A percentile compares a stretch with the other conserved stretches of the same genome.
Conservation (phyloP, 768 basidiomycete species). For the Amanita molliuscula region DNA sequence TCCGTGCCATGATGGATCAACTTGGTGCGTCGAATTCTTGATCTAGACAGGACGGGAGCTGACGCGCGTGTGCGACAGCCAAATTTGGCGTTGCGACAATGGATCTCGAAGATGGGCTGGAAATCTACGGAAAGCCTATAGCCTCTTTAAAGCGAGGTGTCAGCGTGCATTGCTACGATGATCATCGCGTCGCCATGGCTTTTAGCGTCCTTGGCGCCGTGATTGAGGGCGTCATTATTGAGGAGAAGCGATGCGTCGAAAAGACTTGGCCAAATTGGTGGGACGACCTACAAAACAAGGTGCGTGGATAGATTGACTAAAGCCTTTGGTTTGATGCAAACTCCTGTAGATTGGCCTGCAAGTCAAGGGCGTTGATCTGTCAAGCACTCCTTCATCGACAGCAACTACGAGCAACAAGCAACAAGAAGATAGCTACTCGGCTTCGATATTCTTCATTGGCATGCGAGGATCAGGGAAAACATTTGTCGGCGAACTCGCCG, state of each 20-base stretch:
- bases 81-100: constrained; percentile 92
- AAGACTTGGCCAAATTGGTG: constrained; percentile 99
- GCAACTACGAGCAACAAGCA: constrained; percentile 32
- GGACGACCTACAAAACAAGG: constrained; percentile 97
- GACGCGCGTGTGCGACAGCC: constrained; percentile 31
- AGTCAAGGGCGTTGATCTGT: constrained; percentile 77
- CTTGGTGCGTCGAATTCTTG: constrained; percentile 48
- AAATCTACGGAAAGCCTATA: constrained; percentile 73
- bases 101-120: constrained; percentile 88
- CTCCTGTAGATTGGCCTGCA: constrained; percentile 70
- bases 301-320: constrained; percentile 16
- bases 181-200: constrained; percentile 98
- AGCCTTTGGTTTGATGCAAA: neutral
- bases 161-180: constrained; percentile 92
- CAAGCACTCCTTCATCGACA: constrained; percentile 21
- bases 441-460: constrained; percentile 74
- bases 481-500: constrained; percentile 73
- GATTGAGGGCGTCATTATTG: constrained; percentile 66
- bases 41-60: neutral
- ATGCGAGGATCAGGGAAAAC: constrained; percentile 99
- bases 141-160: constrained; percentile 54
- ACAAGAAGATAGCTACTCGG: constrained; percentile 21
- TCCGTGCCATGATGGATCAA: constrained; percentile 93
- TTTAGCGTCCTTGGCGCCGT: constrained; percentile 83
- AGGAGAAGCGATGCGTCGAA: constrained; percentile 96